These are phyloP conservation scores for Choiromyces venosus DNA, from an alignment of 495 filamentous ascomycete species.

Conservation along the genomic window DNA sequence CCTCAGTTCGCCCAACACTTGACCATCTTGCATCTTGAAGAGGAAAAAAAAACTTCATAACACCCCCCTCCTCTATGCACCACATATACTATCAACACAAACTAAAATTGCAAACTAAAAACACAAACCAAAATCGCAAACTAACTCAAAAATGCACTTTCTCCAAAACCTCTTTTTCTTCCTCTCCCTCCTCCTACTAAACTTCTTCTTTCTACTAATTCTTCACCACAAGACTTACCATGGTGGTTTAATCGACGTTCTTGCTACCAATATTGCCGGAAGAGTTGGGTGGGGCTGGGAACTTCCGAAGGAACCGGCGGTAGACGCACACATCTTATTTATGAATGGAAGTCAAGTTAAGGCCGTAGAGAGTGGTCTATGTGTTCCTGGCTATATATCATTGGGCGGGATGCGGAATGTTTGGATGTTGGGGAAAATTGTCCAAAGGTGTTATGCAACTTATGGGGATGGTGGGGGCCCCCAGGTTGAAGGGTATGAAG, in stretches of 20 bases:
- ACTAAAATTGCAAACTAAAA: neutral
- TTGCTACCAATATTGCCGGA: neutral
- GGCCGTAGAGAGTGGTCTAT: too few species aligned
- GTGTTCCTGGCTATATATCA: too few species aligned
- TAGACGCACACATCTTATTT: too few species aligned
- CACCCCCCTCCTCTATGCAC: too few species aligned
- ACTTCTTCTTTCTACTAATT: neutral
- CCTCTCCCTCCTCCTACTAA: neutral
- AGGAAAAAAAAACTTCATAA: neutral
- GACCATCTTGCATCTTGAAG: neutral
- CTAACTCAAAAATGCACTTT: neutral
- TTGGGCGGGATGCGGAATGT: too few species aligned
- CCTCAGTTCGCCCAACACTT: too few species aligned
- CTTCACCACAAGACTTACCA: neutral
- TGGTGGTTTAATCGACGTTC: neutral
- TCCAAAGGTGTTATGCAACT: too few species aligned
- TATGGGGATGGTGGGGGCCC: too few species aligned
- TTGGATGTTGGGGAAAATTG: too few species aligned
- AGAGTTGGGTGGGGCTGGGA: neutral
- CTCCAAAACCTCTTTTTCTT: neutral
- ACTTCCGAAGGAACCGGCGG: neutral
- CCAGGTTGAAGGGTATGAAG: too few species aligned
- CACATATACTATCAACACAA: neutral
- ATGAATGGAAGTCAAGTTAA: too few species aligned
- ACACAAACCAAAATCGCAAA: neutral